Percentiles rank a stretch among this genome's conserved stretches.
Evolutionary conservation across 192 early-diverging fungal species (phyloP).

Genomic region (Podila verticillata): DNA sequence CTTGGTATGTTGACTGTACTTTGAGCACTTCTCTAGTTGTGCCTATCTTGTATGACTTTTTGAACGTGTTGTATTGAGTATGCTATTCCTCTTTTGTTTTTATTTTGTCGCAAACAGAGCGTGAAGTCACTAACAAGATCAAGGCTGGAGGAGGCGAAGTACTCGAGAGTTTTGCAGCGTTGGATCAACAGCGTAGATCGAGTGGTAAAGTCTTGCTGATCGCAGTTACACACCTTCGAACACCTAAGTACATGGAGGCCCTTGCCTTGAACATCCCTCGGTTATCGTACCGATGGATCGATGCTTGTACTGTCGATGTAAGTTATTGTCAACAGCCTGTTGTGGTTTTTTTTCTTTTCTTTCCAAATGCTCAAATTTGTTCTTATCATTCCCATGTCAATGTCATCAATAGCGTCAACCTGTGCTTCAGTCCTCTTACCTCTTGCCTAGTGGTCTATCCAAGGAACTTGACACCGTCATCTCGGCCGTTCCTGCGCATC

Average conservation of each 20-base stretch:
- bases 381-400: not conserved
- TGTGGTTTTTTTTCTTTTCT: not conserved
- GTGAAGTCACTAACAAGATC: constrained; percentile 6
- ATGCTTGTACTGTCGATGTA: constrained; percentile 23
- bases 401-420: constrained; percentile 11
- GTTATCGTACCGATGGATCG: constrained; percentile 27
- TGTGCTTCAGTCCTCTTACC: constrained; percentile 8
- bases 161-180: constrained; percentile 3
- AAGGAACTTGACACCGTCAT: constrained; percentile 20
- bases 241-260: constrained; percentile 24
- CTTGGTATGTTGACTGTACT: not conserved
- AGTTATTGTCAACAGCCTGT: not conserved
- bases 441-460: constrained; percentile 25
- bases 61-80: not conserved
- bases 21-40: not conserved
- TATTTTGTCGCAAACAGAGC: not conserved
- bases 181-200: not conserved
- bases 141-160: constrained; percentile 10
- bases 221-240: not conserved
- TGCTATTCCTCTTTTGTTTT: no score
- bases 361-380: not conserved
- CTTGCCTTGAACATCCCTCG: constrained; percentile 31
- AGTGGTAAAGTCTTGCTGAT: constrained; percentile 18
- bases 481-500: constrained; percentile 7
- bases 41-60: not conserved